Evolutionary conservation across 257 asterid genomes (phyloP), one percentile per base, ranked within the genome.

Genomic region (Nicotiana tomentosiformis): DNA sequence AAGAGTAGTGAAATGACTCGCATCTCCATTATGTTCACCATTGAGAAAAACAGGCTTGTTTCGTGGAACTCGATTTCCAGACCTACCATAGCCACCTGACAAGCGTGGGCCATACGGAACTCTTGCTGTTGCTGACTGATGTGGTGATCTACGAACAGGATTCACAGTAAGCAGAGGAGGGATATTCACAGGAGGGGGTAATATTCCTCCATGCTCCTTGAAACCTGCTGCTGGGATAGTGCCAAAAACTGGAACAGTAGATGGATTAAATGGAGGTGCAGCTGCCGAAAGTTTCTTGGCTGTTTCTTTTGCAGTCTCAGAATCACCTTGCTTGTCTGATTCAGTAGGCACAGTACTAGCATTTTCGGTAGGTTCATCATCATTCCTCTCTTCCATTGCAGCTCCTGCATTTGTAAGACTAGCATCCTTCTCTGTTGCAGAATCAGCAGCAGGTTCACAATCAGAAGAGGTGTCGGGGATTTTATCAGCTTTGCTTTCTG

Each of bases 91-190:
- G 64, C 94, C 94, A 76, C 95, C 97, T 11, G 97, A 88, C 66
- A 94, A 88, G 77, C 97, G 92, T 49, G 98, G 97, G 46, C 98
- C 98, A 80, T 92, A 94, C 1, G 98, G 98, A 82, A 89, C 88
- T 86, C 91, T 86, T 20, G 93, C 90, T 17, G 97, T 86, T 57
- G 93, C 95, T n/a, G 98, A 93, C 70, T 91, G 98, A 81, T 93
- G 97, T 1, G 93, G 96, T 9, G 97, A 90, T 80, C 97, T 87
- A 70, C 97, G 93, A 77, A 84, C 90, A 81, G 95, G 94, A 87
- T 67, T 90, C 80, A 90, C 88, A 3, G 93, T 83, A 26, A 91
- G 83, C 84, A 91, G 67, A 0, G 98, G 94, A 35, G 93, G 87
- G 20, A 93, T 87, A 83, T 85, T 90, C 51, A 88, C 86, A 51